A percentile compares a stretch with the other conserved stretches of the same genome.
Evolutionary conservation across 164 flowering plant species (phyloP).

Genomic region (Stephania cephalantha): DNA sequence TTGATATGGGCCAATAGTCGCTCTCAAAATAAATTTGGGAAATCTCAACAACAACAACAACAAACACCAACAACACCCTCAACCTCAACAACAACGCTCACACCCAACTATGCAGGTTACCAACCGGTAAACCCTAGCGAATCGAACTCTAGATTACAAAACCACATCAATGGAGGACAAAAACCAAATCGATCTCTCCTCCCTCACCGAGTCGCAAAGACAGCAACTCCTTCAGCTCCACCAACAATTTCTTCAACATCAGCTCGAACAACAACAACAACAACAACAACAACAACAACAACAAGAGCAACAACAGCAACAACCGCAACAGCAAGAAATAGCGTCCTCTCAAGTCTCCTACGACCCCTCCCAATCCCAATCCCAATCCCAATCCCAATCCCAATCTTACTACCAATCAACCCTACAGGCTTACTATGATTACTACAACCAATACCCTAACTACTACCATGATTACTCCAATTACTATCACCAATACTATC

Average conservation of each 20-base stretch:
- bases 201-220: conserved; percentile 26
- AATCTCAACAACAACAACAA: no score
- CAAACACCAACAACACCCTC: no score
- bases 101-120: no score
- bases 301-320: conserved; percentile 9
- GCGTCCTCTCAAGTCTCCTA: conserved; percentile 18
- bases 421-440: conserved; percentile 17
- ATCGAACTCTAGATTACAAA: background rate
- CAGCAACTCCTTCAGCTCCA: conserved; percentile 23
- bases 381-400: conserved; percentile 16
- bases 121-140: no score
- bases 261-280: conserved; percentile 17
- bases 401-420: conserved; percentile 14
- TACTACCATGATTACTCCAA: conserved; percentile 20
- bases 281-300: conserved; percentile 21
- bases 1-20: no score
- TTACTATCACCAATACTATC: conserved; percentile 9
- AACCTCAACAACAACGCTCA: no score
- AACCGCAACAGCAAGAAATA: conserved; percentile 6
- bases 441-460: conserved; percentile 24
- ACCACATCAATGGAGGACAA: conserved; percentile 20
- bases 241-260: conserved; percentile 23
- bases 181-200: conserved; percentile 6
- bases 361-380: conserved; percentile 25
- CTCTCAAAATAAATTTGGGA: no score